These are phyloP conservation scores for Verruconis gallopava DNA, from an alignment of 2,329 filamentous ascomycete species.

Conservation along the genomic window DNA sequence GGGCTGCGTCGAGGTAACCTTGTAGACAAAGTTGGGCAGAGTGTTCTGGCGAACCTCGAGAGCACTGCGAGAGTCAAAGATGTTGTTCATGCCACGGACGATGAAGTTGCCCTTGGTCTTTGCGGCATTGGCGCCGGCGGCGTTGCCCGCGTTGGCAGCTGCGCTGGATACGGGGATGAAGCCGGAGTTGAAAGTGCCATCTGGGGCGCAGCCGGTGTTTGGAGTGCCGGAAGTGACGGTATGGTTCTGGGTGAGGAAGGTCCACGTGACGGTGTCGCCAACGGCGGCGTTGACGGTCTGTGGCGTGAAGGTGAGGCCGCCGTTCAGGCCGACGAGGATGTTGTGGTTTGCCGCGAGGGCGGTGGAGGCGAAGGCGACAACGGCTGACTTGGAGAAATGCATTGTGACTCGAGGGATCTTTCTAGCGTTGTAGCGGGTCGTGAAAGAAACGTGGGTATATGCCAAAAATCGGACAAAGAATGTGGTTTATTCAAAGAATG, in stretches of 20 bases:
- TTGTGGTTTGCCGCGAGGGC: constrained; percentile 21
- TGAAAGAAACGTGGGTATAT: constrained; percentile 5
- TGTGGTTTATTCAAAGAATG: too few species aligned
- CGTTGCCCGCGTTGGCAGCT: constrained; percentile 14
- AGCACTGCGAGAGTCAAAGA: background rate
- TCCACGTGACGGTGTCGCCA: constrained; percentile 26
- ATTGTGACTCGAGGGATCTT: constrained; percentile 18
- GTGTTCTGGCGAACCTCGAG: constrained; percentile 1
- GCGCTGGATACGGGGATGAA: constrained; percentile 20
- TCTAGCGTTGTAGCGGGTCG: background rate
- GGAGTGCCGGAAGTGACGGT: constrained; percentile 25
- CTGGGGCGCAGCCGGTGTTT: constrained; percentile 21
- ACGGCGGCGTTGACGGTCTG: constrained; percentile 21
- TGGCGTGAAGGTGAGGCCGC: constrained; percentile 21
- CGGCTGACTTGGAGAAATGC: constrained; percentile 25
- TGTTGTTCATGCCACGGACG: constrained; percentile 6
- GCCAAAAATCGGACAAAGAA: too few species aligned
- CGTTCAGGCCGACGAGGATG: constrained; percentile 19
- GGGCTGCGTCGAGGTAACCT: constrained; percentile 23
- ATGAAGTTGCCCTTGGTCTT: constrained; percentile 4
- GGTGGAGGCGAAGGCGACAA: constrained; percentile 19
- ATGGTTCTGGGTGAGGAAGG: constrained; percentile 28
- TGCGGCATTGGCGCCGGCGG: background rate
- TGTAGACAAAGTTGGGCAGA: constrained; percentile 19
- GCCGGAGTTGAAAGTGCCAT: constrained; percentile 26